Conservation (phyloP, 345 rosid species). For the Citrus trifoliata region DNA sequence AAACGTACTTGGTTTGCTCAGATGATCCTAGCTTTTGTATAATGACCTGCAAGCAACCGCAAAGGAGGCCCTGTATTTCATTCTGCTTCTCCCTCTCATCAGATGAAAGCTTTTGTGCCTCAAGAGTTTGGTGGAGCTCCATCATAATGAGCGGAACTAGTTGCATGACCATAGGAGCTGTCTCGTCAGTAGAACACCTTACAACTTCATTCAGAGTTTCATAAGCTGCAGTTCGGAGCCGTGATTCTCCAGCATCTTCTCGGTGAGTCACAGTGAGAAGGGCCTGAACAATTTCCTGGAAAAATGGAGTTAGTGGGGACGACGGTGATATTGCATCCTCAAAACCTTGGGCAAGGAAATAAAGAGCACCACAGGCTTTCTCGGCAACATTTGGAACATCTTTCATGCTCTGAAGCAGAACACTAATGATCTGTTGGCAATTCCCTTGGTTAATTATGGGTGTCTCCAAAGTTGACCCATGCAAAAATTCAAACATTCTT, state of each 20-base stretch:
- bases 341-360: constrained; percentile 69
- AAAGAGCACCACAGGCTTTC: constrained; percentile 75
- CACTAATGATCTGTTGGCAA: constrained; percentile 78
- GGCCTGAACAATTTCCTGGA: constrained; percentile 43
- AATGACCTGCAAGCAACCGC: constrained; percentile 44
- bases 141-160: constrained; percentile 32
- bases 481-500: constrained; percentile 72
- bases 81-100: constrained; percentile 38
- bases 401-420: constrained; percentile 66
- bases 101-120: constrained; percentile 27
- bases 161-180: constrained; percentile 35
- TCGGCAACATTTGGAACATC: constrained; percentile 73
- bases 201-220: constrained; percentile 73
- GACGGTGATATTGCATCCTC: constrained; percentile 47
- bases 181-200: constrained; percentile 53
- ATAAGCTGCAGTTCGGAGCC: constrained; percentile 71
- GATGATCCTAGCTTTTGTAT: constrained; percentile 40
- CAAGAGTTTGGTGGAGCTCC: constrained; percentile 40
- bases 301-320: constrained; percentile 34
- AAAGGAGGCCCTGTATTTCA: constrained; percentile 43
- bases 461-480: constrained; percentile 59
- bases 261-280: constrained; percentile 38
- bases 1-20: constrained; percentile 30
- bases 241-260: constrained; percentile 70
- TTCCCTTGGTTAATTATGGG: constrained; percentile 61